Percentiles rank a stretch among this genome's conserved stretches.
Evolutionary conservation across 2,329 filamentous ascomycete species (phyloP).

Genomic region (Biscogniauxia mediterranea): DNA sequence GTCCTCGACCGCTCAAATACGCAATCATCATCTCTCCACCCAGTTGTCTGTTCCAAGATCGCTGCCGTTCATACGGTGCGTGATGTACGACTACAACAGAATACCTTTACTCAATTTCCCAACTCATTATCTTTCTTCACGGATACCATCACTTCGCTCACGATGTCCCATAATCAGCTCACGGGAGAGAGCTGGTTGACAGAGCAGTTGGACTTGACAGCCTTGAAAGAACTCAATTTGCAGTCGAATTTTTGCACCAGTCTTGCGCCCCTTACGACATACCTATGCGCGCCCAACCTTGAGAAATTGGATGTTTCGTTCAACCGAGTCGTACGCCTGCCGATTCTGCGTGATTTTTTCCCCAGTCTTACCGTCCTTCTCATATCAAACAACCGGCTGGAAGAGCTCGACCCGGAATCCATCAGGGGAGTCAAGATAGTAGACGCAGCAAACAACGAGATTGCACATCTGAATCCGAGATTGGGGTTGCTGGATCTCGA

Average conservation of each 20-base stretch:
- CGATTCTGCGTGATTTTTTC: conserved; percentile 64
- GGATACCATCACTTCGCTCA: conserved; percentile 67
- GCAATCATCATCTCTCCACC: conserved; percentile 58
- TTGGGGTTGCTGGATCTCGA: conserved; percentile 71
- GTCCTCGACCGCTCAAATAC: conserved; percentile 70
- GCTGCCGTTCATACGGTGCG: conserved; percentile 51
- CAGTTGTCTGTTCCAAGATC: conserved; percentile 54
- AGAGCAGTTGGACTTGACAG: conserved; percentile 66
- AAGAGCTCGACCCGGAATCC: conserved; percentile 68
- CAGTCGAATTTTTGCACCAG: conserved; percentile 71
- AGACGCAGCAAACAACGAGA: conserved; percentile 82
- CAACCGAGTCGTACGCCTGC: conserved; percentile 75
- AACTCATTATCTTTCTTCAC: conserved; percentile 69
- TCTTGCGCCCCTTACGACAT: conserved; percentile 61
- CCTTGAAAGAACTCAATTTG: conserved; percentile 74
- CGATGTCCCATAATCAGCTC: conserved; percentile 73
- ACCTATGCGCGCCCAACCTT: conserved; percentile 71
- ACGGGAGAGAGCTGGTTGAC: conserved; percentile 63
- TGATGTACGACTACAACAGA: conserved; percentile 72
- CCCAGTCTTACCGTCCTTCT: conserved; percentile 69
- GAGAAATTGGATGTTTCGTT: conserved; percentile 77
- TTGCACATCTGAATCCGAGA: conserved; percentile 75
- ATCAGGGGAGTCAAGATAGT: conserved; percentile 73
- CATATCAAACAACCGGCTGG: conserved; percentile 76
- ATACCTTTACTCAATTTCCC: conserved; percentile 70